phyloP scores from a whole-genome alignment of 805 yeast species.

The Saccharomycopsis selenospora region DNA sequence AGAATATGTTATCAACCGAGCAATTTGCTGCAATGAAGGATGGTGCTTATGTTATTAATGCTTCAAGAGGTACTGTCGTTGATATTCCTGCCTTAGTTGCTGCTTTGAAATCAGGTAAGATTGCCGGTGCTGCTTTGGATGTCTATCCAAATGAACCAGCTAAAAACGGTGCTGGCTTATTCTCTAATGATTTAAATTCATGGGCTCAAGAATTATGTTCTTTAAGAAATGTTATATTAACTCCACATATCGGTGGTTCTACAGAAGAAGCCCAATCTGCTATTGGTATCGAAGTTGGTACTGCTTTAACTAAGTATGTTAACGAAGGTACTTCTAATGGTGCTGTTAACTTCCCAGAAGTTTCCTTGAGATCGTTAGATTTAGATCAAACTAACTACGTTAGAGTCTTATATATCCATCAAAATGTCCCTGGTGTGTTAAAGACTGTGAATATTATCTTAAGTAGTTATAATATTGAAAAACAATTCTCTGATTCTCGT shows the following conservation, averaged over 20 bases:
- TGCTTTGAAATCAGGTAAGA: slow-evolving; percentile 87
- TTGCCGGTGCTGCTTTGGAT: slow-evolving; percentile 96
- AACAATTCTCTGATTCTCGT: slow-evolving; percentile 95
- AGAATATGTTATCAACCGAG: slow-evolving; percentile 78
- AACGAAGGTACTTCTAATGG: slow-evolving; percentile 94
- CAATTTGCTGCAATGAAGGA: slow-evolving; percentile 95
- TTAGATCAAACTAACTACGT: slow-evolving; percentile 82
- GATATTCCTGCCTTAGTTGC: slow-evolving; percentile 90
- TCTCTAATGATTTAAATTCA: slow-evolving; percentile 62
- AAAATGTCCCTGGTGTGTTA: slow-evolving; percentile 98
- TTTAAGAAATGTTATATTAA: slow-evolving; percentile 80
- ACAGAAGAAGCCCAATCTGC: slow-evolving; percentile 99
- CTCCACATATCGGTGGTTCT: slow-evolving; percentile 99
- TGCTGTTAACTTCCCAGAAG: slow-evolving; percentile 99
- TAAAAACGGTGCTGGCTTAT: slow-evolving; percentile 82
- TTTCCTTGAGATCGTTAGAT: slow-evolving; percentile 77
- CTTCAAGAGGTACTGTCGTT: slow-evolving; percentile 95
- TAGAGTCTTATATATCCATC: slow-evolving; percentile 92
- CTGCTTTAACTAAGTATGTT: slow-evolving; percentile 80
- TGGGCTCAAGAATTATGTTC: slow-evolving; percentile 81
- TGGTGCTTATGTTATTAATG: slow-evolving; percentile 90
- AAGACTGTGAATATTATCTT: slow-evolving; percentile 94
- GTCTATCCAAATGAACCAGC: slow-evolving; percentile 97
- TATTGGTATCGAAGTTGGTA: slow-evolving; percentile 91
- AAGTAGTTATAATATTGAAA: slow-evolving; percentile 91